Conservation (phyloP, 345 rosid species). For the Capsella bursapastoris region DNA sequence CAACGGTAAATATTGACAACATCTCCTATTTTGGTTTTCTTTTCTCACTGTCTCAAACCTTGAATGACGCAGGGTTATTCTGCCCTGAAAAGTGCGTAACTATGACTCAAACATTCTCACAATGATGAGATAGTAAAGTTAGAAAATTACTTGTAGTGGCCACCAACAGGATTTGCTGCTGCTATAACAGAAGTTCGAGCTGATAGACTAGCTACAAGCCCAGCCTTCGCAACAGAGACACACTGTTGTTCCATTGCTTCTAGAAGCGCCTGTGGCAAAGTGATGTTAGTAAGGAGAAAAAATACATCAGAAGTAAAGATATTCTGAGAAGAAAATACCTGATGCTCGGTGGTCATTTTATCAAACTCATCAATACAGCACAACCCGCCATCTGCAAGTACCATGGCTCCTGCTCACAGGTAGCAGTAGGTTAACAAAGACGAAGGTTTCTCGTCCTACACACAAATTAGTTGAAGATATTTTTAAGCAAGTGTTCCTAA, state of each 20-base stretch:
- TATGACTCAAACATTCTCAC: conserved; percentile 21
- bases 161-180: conserved; percentile 98
- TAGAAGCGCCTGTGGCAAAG: conserved; percentile 71
- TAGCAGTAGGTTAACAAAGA: conserved; percentile 26
- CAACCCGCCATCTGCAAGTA: conserved; percentile 91
- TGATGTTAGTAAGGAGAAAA: conserved; percentile 37
- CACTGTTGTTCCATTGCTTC: conserved; percentile 99
- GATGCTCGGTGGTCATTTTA: conserved; percentile 96
- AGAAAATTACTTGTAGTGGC: conserved; percentile 86
- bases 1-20: conserved; percentile 19
- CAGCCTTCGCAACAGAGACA: conserved; percentile 99
- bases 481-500: not conserved
- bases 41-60: conserved; percentile 22
- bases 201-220: conserved; percentile 93
- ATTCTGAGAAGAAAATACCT: conserved; percentile 56
- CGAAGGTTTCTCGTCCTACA: conserved; percentile 12
- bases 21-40: not conserved
- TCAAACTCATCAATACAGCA: conserved; percentile 99
- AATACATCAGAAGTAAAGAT: conserved; percentile 35
- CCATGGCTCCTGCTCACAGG: conserved; percentile 89
- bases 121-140: conserved; percentile 22
- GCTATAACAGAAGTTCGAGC: conserved; percentile 97
- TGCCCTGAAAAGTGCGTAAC: conserved; percentile 9
- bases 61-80: conserved; percentile 21
- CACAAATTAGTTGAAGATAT: conserved; percentile 15